A percentile compares a stretch with the other conserved stretches of the same genome.
Evolutionary conservation across 2,329 filamentous ascomycete species (phyloP).

Genomic region (Blastomyces percursus): DNA sequence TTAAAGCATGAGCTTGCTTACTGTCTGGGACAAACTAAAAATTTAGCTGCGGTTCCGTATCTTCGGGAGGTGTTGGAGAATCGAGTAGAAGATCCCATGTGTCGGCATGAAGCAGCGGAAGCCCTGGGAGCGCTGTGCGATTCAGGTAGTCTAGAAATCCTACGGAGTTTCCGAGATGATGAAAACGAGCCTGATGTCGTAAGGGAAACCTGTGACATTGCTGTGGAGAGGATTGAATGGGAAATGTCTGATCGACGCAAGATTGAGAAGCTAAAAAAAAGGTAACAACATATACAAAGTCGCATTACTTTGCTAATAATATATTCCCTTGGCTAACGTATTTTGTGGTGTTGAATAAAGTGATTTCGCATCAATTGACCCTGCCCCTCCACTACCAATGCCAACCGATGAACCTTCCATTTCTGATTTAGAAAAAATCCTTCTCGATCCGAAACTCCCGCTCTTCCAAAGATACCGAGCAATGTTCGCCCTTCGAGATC

Average conservation of each 20-base stretch:
- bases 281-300: constrained; percentile 42
- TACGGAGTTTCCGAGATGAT: constrained; percentile 64
- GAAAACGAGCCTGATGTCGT: constrained; percentile 66
- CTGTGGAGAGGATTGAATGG: constrained; percentile 89
- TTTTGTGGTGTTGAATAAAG: constrained; percentile 39
- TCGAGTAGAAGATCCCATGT: constrained; percentile 81
- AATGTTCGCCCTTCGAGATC: constrained; percentile 94
- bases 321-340: constrained; percentile 4
- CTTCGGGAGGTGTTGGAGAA: constrained; percentile 66
- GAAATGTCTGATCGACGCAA: constrained; percentile 64
- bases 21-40: constrained; percentile 83
- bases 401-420: constrained; percentile 53
- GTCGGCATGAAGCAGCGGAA: constrained; percentile 90
- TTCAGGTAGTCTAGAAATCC: constrained; percentile 57
- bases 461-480: constrained; percentile 91
- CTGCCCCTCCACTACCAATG: constrained; percentile 75
- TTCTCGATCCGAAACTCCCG: constrained; percentile 68
- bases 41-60: constrained; percentile 60
- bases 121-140: constrained; percentile 81
- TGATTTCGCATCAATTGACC: constrained; percentile 91
- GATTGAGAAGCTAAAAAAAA: constrained; percentile 66
- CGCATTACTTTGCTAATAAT: background rate
- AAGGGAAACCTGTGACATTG: constrained; percentile 94
- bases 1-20: constrained; percentile 97
- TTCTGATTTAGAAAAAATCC: constrained; percentile 58